Base-by-base conservation (phyloP, 441 rosid species). In the Syzygium malaccense region DNA sequence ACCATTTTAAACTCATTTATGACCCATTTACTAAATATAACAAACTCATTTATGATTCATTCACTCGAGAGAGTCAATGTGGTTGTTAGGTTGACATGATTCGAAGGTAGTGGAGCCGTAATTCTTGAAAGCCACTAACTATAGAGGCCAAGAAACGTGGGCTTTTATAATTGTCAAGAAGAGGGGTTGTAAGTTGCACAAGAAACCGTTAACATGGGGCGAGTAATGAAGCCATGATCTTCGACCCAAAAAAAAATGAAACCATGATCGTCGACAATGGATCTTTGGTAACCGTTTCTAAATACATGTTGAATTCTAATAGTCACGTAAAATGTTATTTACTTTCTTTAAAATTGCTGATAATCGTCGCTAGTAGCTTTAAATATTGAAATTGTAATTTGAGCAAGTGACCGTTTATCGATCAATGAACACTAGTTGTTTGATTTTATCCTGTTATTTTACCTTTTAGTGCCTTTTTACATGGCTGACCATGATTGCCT, bases 401-500 rank as follows among this genome's bases (percentile, higher is more conserved):
- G 37, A 32, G 7, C 45, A 66, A 66, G 0, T 2, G 41, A 32
- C 78, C 14, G 9, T 2, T 66, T 4, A 32, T 32, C 25, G 9
- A 66, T 8, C 78, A 32, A 4, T 68, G 0, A 23, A 9, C 79
- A 33, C 48, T 5, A 5, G 26, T 68, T 33, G 14, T 33, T 68
- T 4, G 19, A 0, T 4, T 68, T 33, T 19, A 33, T 68, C 2
- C 6, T 23, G 5, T 32, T 68, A 68, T 66, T 66, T 66, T 66
- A 32, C 7, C 18, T 32, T 2, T 19, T 32, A 32, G 78, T 66
- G 18, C 23, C 14, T 1, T 66, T 66, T 66, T 64, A 66, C 25
- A 17, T 32, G 45, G 7, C 1, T 8, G 0, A 66, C 2, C 0
- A 0, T 10, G 4, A 66, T 18, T 18, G 45, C 10, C 23, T 32